These are phyloP conservation scores for Gleditsia sinensis DNA, from an alignment of 306 rosid species.

Conservation along the genomic window DNA sequence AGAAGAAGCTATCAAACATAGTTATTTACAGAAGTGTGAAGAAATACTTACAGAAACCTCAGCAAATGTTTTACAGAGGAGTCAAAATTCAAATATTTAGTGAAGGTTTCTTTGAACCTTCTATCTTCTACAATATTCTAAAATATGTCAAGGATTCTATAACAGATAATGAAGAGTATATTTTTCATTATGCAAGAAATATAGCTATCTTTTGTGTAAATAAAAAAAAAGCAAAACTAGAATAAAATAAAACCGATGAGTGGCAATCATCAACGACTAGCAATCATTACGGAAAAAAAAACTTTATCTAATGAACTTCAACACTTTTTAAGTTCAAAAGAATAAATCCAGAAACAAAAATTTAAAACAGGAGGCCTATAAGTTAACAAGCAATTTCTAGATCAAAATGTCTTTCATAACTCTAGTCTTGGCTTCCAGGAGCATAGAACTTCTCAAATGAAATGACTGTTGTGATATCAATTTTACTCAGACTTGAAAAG, in stretches of 20 bases:
- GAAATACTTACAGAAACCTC: constrained; percentile 75
- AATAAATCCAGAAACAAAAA: neutral
- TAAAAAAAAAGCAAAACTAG: neutral
- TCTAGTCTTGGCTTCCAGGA: neutral
- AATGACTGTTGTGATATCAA: neutral
- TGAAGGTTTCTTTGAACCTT: constrained; percentile 60
- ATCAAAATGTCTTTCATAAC: neutral
- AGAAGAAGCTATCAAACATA: neutral
- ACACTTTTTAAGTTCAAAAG: neutral
- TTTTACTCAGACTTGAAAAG: neutral
- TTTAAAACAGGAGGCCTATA: neutral
- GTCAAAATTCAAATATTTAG: constrained; percentile 50
- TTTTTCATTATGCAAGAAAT: constrained; percentile 29
- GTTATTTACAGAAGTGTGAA: constrained; percentile 22
- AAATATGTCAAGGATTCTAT: constrained; percentile 61
- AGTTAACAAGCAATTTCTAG: neutral
- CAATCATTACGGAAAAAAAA: neutral
- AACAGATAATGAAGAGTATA: constrained; percentile 18
- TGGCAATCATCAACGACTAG: neutral
- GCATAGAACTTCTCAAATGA: neutral
- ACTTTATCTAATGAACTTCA: neutral
- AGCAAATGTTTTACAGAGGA: constrained; percentile 65
- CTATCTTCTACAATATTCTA: constrained; percentile 74
- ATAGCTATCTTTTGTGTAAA: constrained; percentile 2
- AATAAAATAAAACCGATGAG: neutral